Evolutionary conservation across 441 rosid genomes (phyloP), one percentile per base, ranked within the genome.

Genomic region (Theobroma grandiflorum): DNA sequence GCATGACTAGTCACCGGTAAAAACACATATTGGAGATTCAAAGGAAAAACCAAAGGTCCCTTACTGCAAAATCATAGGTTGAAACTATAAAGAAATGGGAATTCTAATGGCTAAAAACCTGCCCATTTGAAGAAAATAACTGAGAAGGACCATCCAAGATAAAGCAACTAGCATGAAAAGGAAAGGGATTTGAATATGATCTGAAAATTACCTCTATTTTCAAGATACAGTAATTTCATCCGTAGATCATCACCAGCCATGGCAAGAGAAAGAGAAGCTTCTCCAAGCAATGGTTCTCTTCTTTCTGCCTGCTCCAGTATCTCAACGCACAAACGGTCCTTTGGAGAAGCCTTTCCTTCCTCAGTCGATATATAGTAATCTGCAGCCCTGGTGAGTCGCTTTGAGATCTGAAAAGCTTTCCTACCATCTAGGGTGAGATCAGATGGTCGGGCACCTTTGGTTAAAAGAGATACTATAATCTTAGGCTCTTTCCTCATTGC

Each of bases 401-500:
- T 91, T 1, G 89, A 87, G n/a, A 96, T 94, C 80, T 86, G 85
- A 4, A 96, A 87, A 45, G 97, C 95, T 50, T 90, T 95, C 84
- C 92, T 86, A 70, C 97, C 97, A 78, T 95, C 99, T 0, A 42
- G 69, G 4, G 96, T 91, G 38, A 89, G 90, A 80, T 90, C 96
- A 0, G 88, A 85, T 11, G 94, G 87, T 52, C 85, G 77, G 49
- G 98, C 98, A 12, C 98, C 99, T 84, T 93, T 96, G 2, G 88
- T 89, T 74, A 96, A 79, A 47, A 96, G 85, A 69, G 96, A 90
- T 0, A 91, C 92, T 18, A 95, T 91, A 76, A 96, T 86, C 82
- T 86, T 88, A 26, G 98, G 99, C 75, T 95, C 98, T 71, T 86
- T 96, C 77, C 97, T 75, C 90, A 86, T 89, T 10, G 99, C 96